These are phyloP conservation scores for Endoconidiophora laricicola DNA, from an alignment of 2,329 filamentous ascomycete genomes.

Conservation along the genomic window DNA sequence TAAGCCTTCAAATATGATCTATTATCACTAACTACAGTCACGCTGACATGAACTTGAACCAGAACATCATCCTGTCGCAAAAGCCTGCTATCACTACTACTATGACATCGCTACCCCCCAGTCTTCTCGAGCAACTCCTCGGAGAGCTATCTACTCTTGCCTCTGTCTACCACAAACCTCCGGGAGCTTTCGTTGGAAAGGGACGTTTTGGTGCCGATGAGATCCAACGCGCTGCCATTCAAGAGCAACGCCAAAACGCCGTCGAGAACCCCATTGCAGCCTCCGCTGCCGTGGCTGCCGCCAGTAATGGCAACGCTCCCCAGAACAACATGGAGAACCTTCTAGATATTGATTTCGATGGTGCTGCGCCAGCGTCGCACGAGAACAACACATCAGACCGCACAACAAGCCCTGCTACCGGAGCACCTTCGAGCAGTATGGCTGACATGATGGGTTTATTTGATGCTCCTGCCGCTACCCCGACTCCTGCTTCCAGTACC, in stretches of 20 bases:
- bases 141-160: constrained; percentile 84
- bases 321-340: constrained; percentile 86
- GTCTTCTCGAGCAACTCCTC: constrained; percentile 78
- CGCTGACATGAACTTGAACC: not conserved
- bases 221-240: constrained; percentile 87
- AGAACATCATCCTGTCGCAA: constrained; percentile 76
- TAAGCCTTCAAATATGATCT: constrained; percentile 20
- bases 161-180: constrained; percentile 96
- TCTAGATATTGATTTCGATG: constrained; percentile 91
- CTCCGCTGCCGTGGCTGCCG: constrained; percentile 48
- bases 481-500: constrained; percentile 19
- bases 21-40: not conserved
- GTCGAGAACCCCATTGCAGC: constrained; percentile 90
- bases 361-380: constrained; percentile 74
- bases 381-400: constrained; percentile 56
- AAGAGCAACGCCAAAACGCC: constrained; percentile 84
- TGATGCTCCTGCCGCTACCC: constrained; percentile 40
- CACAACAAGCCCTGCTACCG: constrained; percentile 42
- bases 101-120: constrained; percentile 71
- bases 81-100: constrained; percentile 91
- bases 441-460: constrained; percentile 55
- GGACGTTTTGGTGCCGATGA: constrained; percentile 86
- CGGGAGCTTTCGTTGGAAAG: constrained; percentile 93
- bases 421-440: constrained; percentile 30
- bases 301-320: constrained; percentile 36